Evolutionary conservation across 306 rosid genomes (phyloP).

Genomic region (Mimosa bimucronata): DNA sequence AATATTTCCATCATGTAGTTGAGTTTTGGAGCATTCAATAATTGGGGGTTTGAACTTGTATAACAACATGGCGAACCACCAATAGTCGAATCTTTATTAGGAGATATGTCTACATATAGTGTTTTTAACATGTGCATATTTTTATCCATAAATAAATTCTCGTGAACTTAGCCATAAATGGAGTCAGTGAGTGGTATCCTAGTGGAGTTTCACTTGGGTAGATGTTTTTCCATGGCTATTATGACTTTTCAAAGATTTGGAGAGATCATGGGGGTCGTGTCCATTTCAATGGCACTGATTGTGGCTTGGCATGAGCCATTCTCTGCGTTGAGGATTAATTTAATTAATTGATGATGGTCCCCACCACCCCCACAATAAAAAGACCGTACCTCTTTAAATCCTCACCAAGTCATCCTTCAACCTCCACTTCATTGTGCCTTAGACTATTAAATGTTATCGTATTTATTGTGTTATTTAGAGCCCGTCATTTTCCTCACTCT

Average conservation of each 20-base stretch:
- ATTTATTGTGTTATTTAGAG: neutral
- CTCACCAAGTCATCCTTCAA: neutral
- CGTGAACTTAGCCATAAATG: neutral
- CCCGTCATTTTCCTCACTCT: conserved; percentile 3
- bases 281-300: neutral
- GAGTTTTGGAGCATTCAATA: neutral
- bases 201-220: neutral
- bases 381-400: conserved; percentile 16
- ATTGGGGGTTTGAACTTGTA: too few species aligned
- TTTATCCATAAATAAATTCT: too few species aligned
- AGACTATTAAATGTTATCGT: neutral
- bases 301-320: conserved; percentile 15
- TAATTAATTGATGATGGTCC: conserved; percentile 14
- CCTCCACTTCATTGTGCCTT: neutral
- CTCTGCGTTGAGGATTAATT: conserved; percentile 2
- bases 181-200: neutral
- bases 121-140: too few species aligned
- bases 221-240: neutral
- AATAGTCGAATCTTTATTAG: too few species aligned
- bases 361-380: conserved; percentile 22
- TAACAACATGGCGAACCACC: too few species aligned
- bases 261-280: neutral
- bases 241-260: neutral
- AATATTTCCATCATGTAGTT: neutral
- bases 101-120: too few species aligned